phyloP scores from a whole-genome alignment of 805 yeast species.

The Vanderwaltozyma polyspora region DNA sequence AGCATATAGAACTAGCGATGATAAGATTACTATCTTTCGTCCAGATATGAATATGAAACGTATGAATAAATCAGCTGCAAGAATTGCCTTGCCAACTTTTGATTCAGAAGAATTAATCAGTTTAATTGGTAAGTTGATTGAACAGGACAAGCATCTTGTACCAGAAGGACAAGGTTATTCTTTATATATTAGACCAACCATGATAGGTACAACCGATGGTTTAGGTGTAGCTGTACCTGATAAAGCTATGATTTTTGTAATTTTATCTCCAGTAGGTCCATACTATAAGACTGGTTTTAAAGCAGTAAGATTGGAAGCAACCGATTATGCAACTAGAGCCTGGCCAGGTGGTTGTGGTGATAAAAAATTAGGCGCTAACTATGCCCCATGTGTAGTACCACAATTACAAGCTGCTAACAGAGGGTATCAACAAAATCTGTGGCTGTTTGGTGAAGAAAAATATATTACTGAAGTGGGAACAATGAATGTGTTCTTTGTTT shows the following conservation, averaged over 20 bases:
- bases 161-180: constrained; percentile 86
- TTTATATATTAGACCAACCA: constrained; percentile 83
- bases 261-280: constrained; percentile 95
- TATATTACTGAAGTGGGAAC: constrained; percentile 94
- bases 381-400: constrained; percentile 90
- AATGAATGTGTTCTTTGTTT: constrained; percentile 88
- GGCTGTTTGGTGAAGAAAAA: constrained; percentile 89
- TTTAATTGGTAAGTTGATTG: constrained; percentile 64
- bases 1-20: constrained; percentile 63
- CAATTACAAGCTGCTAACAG: constrained; percentile 80
- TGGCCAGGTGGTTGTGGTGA: constrained; percentile 99
- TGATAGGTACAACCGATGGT: constrained; percentile 85
- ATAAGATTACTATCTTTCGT: constrained; percentile 73
- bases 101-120: constrained; percentile 68
- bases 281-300: constrained; percentile 92
- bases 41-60: constrained; percentile 86
- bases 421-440: constrained; percentile 92
- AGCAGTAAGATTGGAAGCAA: constrained; percentile 89
- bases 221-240: constrained; percentile 81
- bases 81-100: constrained; percentile 83
- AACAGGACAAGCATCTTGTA: constrained; percentile 63
- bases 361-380: constrained; percentile 93
- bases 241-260: constrained; percentile 72
- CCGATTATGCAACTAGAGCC: constrained; percentile 92
- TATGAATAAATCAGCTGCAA: constrained; percentile 77